Percentiles rank a stretch among this genome's conserved stretches.
Conservation (phyloP, 495 filamentous ascomycete species). For the Penicillium macrosclerotiorum region DNA sequence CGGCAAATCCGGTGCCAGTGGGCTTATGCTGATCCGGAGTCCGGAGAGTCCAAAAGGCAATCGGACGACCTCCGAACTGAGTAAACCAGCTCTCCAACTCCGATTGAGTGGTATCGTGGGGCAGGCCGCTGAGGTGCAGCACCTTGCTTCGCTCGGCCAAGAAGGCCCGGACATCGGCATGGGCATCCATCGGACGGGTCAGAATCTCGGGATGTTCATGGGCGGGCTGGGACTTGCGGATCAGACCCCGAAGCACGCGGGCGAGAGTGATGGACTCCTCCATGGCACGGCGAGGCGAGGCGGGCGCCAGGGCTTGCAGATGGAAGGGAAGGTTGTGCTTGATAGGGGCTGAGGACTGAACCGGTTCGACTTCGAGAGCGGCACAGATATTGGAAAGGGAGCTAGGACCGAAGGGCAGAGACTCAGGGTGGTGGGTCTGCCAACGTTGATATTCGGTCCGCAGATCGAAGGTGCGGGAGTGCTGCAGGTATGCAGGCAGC, state of each 20-base stretch:
- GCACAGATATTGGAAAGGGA: conserved; percentile 96
- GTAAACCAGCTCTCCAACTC: conserved; percentile 99
- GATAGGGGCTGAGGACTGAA: conserved; percentile 94
- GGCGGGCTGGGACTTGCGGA: conserved; percentile 90
- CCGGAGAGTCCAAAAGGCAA: conserved; percentile 97
- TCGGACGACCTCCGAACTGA: conserved; percentile 96
- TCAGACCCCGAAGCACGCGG: conserved; percentile 84
- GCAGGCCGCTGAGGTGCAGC: conserved; percentile 92
- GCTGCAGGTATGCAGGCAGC: conserved; percentile 92
- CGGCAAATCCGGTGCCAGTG: conserved; percentile 93
- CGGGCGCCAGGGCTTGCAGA: conserved; percentile 90
- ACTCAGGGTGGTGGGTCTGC: conserved; percentile 98
- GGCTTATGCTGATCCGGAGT: conserved; percentile 99
- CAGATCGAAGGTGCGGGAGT: conserved; percentile 94
- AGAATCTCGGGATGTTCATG: conserved; percentile 93
- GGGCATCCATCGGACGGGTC: conserved; percentile 92
- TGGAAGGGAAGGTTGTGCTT: conserved; percentile 99
- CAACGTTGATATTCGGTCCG: conserved; percentile 96
- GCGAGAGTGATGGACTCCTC: conserved; percentile 95
- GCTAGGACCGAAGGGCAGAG: conserved; percentile 91
- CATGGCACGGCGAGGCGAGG: conserved; percentile 95
- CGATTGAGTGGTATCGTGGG: conserved; percentile 97
- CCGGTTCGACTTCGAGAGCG: conserved; percentile 93
- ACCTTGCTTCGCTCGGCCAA: conserved; percentile 94
- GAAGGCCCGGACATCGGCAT: conserved; percentile 96